Conservation (phyloP, 805 yeast species). For the Nakazawaea wickerhamii region DNA sequence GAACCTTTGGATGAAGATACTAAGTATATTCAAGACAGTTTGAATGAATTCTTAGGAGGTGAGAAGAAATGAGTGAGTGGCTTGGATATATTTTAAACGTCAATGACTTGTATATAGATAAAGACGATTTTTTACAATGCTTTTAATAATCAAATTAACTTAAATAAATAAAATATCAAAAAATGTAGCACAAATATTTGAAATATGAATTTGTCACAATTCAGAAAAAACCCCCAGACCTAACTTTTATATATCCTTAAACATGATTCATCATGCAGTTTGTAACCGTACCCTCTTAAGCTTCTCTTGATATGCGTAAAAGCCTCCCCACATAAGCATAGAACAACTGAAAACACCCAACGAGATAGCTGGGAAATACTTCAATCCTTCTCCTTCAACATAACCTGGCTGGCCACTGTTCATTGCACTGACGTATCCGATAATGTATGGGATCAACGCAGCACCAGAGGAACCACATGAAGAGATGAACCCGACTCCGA, state of each 20-base stretch:
- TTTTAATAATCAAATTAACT: neutral
- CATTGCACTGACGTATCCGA: conserved; percentile 43
- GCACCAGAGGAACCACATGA: conserved; percentile 82
- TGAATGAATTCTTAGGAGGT: conserved; percentile 42
- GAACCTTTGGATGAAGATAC: conserved; percentile 58
- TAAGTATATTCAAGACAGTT: conserved; percentile 46
- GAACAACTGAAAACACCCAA: conserved; percentile 21
- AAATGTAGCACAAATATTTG: neutral
- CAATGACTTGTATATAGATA: conserved; percentile 5
- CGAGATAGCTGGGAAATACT: conserved; percentile 25
- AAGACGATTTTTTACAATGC: too few relatives aligned
- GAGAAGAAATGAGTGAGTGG: conserved; percentile 5
- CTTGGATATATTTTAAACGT: too few relatives aligned
- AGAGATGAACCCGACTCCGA: conserved; percentile 69
- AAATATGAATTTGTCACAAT: too few relatives aligned
- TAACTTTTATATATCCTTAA: too few relatives aligned
- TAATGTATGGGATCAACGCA: conserved; percentile 61
- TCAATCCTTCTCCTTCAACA: conserved; percentile 27
- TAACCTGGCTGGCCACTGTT: conserved; percentile 10
- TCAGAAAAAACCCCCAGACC: too few relatives aligned
- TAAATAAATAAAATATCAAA: neutral
- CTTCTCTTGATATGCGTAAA: conserved; percentile 18
- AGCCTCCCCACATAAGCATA: conserved; percentile 22
- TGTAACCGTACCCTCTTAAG: neutral
- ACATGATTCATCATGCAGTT: too few relatives aligned